These are phyloP conservation scores for Termitomyces sp. DNA, from an alignment of 1,284 basidiomycete species.

Conservation along the genomic window DNA sequence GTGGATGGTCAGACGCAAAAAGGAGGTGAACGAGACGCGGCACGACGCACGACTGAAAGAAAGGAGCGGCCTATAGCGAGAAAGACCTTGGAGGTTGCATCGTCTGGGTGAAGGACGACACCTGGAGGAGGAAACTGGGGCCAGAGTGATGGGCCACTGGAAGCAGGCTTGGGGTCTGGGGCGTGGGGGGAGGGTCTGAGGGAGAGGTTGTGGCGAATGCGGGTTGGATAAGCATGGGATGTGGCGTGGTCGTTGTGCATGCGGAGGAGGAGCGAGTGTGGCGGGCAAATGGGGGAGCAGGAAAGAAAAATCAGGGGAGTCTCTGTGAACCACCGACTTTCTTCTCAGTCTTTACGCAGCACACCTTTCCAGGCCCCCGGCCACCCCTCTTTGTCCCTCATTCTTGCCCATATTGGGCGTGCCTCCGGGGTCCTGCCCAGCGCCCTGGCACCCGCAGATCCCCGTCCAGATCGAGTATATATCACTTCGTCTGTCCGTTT, in stretches of 20 bases:
- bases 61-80: constrained; percentile 66
- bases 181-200: constrained; percentile 46
- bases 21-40: constrained; percentile 9
- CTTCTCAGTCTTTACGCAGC: constrained; percentile 18
- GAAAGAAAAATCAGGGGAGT: constrained; percentile 24
- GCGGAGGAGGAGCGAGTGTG: constrained; percentile 23
- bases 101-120: constrained; percentile 66
- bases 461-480: not conserved
- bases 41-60: constrained; percentile 58
- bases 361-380: constrained; percentile 14
- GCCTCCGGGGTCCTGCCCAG: not conserved
- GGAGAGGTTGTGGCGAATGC: constrained; percentile 48
- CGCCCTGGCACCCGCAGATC: not conserved
- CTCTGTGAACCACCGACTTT: constrained; percentile 2
- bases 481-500: no score
- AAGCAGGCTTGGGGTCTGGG: constrained; percentile 26
- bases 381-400: constrained; percentile 11
- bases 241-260: constrained; percentile 22
- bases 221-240: constrained; percentile 46
- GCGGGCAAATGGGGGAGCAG: constrained; percentile 16
- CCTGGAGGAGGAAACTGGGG: constrained; percentile 52
- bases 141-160: constrained; percentile 17
- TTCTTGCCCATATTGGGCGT: constrained; percentile 1
- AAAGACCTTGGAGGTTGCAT: constrained; percentile 64
- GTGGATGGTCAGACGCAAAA: constrained; percentile 7